Evolutionary conservation across 345 rosid genomes (phyloP), one percentile per base, ranked within the genome.

Genomic region (Cardamine resedifolia): DNA sequence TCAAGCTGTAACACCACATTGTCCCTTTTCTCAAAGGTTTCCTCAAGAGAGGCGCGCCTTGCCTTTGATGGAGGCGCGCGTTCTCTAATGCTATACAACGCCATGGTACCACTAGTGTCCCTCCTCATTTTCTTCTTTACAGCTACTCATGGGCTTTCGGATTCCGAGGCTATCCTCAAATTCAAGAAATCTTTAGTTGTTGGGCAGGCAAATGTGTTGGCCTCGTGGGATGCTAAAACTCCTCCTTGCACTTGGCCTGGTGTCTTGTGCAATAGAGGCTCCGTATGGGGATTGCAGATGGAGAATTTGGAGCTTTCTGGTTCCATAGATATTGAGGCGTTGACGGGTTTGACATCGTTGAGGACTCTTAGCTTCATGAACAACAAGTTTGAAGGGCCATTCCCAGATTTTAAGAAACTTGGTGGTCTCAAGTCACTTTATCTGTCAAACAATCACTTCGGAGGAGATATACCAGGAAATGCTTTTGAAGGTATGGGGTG

Each of bases 231-330:
- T 12, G 78, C 34, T 21, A 49, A 64, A 11, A 64, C 1, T 3
- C 30, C 61, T 2, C 87, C 92, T 0, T 96, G 98, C 76, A 82
- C 78, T 21, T 96, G 99, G 99, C 64, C 3, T 9, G 96, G 97
- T 27, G 85, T 88, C 49, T 66, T 83, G 62, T 96, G 99, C 50
- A 33, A 38, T 10, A 10, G 68, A 0, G 86, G 79, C 28, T 43
- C 58, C 4, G 66, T 96, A 10, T 84, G 83, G 92, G 91, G 98
- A 11, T 51, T 96, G 34, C 80, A 81, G 16, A 81, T 96, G 58
- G 96, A 92, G 78, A 73, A 84, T 10, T 81, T 79, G 84, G 94
- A 85, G 24, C 80, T 96, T 11, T 68, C 65, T 3, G 97, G 99
- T 7, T 74, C 62, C 20, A 58, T 90, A 21, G 86, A 92, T 47